phyloP scores from a whole-genome alignment of 768 basidiomycete genomes.

The Mycena latifolia region DNA sequence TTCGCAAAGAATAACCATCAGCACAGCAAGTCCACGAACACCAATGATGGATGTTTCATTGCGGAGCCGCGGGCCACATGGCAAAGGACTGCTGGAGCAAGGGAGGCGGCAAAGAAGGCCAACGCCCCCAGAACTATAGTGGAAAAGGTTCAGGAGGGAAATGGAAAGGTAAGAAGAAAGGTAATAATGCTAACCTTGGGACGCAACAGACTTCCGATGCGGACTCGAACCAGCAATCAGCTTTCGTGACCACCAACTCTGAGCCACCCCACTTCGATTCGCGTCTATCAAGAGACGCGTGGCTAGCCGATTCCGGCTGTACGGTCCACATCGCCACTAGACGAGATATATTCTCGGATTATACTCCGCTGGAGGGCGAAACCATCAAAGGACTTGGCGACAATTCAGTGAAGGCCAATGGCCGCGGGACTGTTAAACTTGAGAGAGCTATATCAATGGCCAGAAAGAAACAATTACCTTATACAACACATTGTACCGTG shows the following conservation, averaged over 20 bases:
- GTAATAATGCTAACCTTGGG: too few species aligned
- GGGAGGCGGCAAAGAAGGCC: slow-evolving; percentile 23
- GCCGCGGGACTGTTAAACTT: slow-evolving; percentile 16
- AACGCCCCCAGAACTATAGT: slow-evolving; percentile 8
- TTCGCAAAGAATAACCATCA: slow-evolving; percentile 15
- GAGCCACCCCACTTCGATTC: slow-evolving; percentile 12
- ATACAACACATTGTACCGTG: slow-evolving; percentile 21
- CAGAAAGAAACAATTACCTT: slow-evolving; percentile 5
- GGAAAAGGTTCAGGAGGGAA: slow-evolving; percentile 3
- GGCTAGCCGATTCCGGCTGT: slow-evolving; percentile 23
- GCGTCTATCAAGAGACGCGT: slow-evolving; percentile 27
- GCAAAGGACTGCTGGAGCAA: slow-evolving; percentile 26
- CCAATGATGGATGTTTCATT: slow-evolving; percentile 24
- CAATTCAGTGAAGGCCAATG: slow-evolving; percentile 15
- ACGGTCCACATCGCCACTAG: slow-evolving; percentile 22
- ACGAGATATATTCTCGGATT: slow-evolving; percentile 11
- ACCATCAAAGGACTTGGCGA: slow-evolving; percentile 25
- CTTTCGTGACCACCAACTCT: slow-evolving; percentile 3
- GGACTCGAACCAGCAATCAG: too few species aligned
- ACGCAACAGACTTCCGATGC: too few species aligned
- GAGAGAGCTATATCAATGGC: slow-evolving; percentile 23
- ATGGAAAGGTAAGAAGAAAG: not conserved
- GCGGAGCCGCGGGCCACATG: slow-evolving; percentile 12
- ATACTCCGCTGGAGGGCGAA: slow-evolving; percentile 13
- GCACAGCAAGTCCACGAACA: slow-evolving; percentile 16